Evolutionary conservation across 352 stramenopile species (phyloP).

Genomic region (Phytophthora multivora): DNA sequence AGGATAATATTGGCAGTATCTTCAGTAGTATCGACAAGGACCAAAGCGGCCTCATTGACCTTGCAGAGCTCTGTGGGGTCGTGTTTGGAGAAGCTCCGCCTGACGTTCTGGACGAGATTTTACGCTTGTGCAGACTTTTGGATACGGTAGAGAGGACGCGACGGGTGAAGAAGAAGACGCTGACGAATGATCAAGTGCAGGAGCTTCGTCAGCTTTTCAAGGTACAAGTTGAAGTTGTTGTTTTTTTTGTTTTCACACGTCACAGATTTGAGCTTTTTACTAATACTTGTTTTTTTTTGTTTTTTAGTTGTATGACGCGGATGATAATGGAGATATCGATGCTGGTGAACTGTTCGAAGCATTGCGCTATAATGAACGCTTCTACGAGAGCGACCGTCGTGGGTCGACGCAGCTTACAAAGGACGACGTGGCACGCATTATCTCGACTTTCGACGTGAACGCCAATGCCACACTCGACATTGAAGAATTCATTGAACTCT

Average conservation of each 20-base stretch:
- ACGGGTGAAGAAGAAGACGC: constrained; percentile 52
- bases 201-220: constrained; percentile 71
- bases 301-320: constrained; percentile 61
- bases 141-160: constrained; percentile 60
- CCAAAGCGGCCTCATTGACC: constrained; percentile 76
- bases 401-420: constrained; percentile 41
- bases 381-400: constrained; percentile 58
- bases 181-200: constrained; percentile 58
- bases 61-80: constrained; percentile 60
- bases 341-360: constrained; percentile 68
- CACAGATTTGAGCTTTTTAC: constrained; percentile 17
- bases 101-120: constrained; percentile 57
- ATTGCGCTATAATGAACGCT: constrained; percentile 72
- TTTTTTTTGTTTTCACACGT: constrained; percentile 34
- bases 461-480: constrained; percentile 77
- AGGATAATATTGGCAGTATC: constrained; percentile 74
- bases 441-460: constrained; percentile 77
- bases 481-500: constrained; percentile 81
- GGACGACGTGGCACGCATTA: constrained; percentile 72
- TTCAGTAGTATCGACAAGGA: constrained; percentile 82
- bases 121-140: constrained; percentile 57
- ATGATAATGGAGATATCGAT: constrained; percentile 75
- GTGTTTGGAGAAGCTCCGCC: constrained; percentile 59
- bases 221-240: constrained; percentile 38
- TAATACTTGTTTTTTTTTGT: not conserved